Percentiles rank a stretch among this genome's conserved stretches.
Conservation (phyloP, 1,284 basidiomycete species). For the Salmacisia buchloeana region DNA sequence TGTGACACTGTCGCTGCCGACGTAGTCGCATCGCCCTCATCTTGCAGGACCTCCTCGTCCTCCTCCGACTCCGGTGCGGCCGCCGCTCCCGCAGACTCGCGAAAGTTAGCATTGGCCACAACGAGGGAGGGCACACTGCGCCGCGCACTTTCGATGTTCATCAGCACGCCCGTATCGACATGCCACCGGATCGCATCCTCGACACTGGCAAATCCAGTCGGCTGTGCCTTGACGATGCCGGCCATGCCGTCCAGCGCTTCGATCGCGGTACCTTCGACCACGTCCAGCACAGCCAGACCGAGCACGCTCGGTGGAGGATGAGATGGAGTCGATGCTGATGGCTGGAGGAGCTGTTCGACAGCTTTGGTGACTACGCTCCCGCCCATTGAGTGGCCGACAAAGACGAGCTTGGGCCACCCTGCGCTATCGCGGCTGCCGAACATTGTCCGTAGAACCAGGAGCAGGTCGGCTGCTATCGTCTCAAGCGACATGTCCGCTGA, state of each 20-base stretch:
- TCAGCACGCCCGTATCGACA: constrained; percentile 55
- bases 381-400: constrained; percentile 52
- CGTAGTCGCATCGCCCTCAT: constrained; percentile 10
- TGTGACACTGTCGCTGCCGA: background rate
- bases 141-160: constrained; percentile 42
- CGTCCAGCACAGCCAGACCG: constrained; percentile 84
- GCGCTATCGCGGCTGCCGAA: constrained; percentile 22
- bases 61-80: background rate
- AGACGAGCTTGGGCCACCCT: constrained; percentile 34
- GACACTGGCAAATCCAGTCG: constrained; percentile 72
- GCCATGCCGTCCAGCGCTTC: constrained; percentile 88
- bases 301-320: constrained; percentile 27
- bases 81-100: background rate
- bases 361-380: constrained; percentile 33
- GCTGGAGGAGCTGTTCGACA: constrained; percentile 26
- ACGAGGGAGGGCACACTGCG: constrained; percentile 43
- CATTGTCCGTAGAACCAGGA: constrained; percentile 23
- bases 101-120: constrained; percentile 20
- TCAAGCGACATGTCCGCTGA: constrained; percentile 39
- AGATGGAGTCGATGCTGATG: constrained; percentile 12
- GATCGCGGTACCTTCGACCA: constrained; percentile 95
- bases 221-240: constrained; percentile 74
- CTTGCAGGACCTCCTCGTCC: constrained; percentile 16
- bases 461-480: constrained; percentile 29
- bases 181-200: constrained; percentile 93